Evolutionary conservation across 169 alveolate species (phyloP), one percentile per base, ranked within the genome.

Genomic region (Eimeria necatrix): DNA sequence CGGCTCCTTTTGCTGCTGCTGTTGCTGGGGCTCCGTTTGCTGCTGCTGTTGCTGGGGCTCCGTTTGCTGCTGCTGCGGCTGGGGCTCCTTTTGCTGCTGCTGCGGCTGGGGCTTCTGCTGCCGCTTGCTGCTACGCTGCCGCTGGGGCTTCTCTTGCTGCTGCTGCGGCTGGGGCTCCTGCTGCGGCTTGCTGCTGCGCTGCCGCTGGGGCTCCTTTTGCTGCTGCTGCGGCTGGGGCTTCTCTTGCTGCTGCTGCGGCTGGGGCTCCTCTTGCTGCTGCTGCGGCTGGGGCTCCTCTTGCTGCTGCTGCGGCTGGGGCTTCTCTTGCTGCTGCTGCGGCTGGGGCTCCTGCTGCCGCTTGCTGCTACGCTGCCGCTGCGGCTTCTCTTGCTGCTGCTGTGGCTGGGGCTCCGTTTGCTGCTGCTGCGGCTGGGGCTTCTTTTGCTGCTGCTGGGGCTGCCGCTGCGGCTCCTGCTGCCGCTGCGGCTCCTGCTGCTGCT

Each of bases 61-160:
- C n/a, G 12, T 16, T 24, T 68, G 32, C 78, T 24, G 78, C 78
- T 68, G 78, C 78, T 68, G 78, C 78, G 12, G 78, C 78, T 68
- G 32, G 46, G 41, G 32, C 78, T 68, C 78, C 78, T 56, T 3
- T 56, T 56, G 12, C 68, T 56, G 68, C 68, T 10, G 32, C 78
- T n/a, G 78, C 78, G 46, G 32, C 78, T 68, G 32, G 6, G 46
- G 32, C 78, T 68, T 68, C 78, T 56, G 68, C 68, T 56, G 68
- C 12, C 68, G 68, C 68, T 56, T 56, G 12, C 68, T 56, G 68
- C 68, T 10, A 10, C 20, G 32, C 78, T n/a, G 78, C 78, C 78
- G 32, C 78, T 68, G 32, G 6, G 46, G 32, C 78, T 68, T 68
- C 78, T 68, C 14, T 68, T 68, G 78, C 78, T 68, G 46, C 78